These are phyloP conservation scores for Lagenaria siceraria DNA, from an alignment of 306 rosid species.

Conservation along the genomic window DNA sequence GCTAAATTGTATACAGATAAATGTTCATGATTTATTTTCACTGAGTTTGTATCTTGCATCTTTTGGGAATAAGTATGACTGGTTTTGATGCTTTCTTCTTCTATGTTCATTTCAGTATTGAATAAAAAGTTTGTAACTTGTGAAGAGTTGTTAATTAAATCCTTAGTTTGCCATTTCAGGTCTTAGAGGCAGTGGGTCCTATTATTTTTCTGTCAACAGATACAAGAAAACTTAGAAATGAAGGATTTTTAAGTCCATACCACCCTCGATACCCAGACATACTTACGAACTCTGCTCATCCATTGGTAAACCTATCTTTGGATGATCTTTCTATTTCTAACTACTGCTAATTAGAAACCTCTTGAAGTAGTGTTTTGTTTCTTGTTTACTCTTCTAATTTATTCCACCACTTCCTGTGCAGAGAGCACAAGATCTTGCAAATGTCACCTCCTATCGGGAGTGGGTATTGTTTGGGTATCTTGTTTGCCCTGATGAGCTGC, in stretches of 20 bases:
- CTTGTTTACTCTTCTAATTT: slow-evolving; percentile 9
- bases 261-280: slow-evolving; percentile 99
- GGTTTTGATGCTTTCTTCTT: neutral
- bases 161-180: slow-evolving; percentile 35
- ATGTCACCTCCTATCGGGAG: slow-evolving; percentile 92
- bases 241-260: slow-evolving; percentile 94
- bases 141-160: slow-evolving; percentile 1
- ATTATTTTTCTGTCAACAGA: slow-evolving; percentile 87
- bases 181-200: slow-evolving; percentile 96
- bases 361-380: neutral
- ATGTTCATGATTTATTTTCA: neutral
- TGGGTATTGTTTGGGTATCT: slow-evolving; percentile 98
- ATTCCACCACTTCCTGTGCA: slow-evolving; percentile 20
- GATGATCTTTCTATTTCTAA: neutral
- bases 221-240: slow-evolving; percentile 95
- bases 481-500: slow-evolving; percentile 98
- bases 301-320: slow-evolving; percentile 45
- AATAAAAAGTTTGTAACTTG: neutral
- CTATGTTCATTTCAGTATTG: neutral
- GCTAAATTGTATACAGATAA: neutral
- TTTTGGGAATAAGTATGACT: neutral
- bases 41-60: neutral
- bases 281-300: slow-evolving; percentile 98
- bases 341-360: neutral
- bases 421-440: slow-evolving; percentile 99